phyloP scores from a whole-genome alignment of 805 yeast genomes.

The Lachancea nothofagi region DNA sequence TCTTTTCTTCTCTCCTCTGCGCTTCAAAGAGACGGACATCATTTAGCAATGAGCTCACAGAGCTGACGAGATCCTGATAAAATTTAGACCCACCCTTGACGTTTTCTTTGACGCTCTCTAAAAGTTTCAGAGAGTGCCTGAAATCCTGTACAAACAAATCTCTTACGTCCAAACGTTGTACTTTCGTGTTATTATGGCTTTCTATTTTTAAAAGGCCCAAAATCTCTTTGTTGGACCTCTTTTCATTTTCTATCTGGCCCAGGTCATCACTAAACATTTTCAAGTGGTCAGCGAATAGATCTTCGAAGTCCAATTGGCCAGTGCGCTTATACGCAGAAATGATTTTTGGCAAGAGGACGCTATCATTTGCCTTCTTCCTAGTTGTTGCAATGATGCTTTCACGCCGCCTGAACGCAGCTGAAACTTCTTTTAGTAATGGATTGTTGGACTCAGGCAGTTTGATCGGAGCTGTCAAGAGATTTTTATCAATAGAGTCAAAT shows the following conservation, averaged over 20 bases:
- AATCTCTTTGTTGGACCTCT: slow-evolving; percentile 34
- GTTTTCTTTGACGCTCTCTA: slow-evolving; percentile 51
- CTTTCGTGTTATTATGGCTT: slow-evolving; percentile 21
- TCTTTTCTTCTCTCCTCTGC: slow-evolving; percentile 45
- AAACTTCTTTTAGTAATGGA: slow-evolving; percentile 33
- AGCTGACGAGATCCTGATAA: slow-evolving; percentile 54
- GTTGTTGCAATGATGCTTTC: slow-evolving; percentile 35
- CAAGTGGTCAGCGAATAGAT: slow-evolving; percentile 40
- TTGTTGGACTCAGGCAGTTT: slow-evolving; percentile 29
- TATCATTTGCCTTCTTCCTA: slow-evolving; percentile 41
- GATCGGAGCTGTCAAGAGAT: slow-evolving; percentile 38
- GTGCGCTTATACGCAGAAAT: slow-evolving; percentile 41
- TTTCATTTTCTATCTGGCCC: slow-evolving; percentile 40
- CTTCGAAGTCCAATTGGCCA: slow-evolving; percentile 35
- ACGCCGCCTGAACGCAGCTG: slow-evolving; percentile 33
- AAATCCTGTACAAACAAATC: slow-evolving; percentile 26
- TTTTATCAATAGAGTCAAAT: slow-evolving; percentile 44
- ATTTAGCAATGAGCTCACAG: slow-evolving; percentile 40
- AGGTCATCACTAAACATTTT: slow-evolving; percentile 47
- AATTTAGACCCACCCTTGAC: slow-evolving; percentile 65
- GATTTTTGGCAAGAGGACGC: slow-evolving; percentile 48
- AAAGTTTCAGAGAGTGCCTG: slow-evolving; percentile 31
- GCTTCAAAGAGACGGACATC: slow-evolving; percentile 47
- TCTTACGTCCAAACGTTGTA: slow-evolving; percentile 17
- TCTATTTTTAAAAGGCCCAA: slow-evolving; percentile 39